Percentiles rank a stretch among this genome's conserved stretches.
phyloP scores from a whole-genome alignment of 2,329 filamentous ascomycete species.

The Didymella lethalis region DNA sequence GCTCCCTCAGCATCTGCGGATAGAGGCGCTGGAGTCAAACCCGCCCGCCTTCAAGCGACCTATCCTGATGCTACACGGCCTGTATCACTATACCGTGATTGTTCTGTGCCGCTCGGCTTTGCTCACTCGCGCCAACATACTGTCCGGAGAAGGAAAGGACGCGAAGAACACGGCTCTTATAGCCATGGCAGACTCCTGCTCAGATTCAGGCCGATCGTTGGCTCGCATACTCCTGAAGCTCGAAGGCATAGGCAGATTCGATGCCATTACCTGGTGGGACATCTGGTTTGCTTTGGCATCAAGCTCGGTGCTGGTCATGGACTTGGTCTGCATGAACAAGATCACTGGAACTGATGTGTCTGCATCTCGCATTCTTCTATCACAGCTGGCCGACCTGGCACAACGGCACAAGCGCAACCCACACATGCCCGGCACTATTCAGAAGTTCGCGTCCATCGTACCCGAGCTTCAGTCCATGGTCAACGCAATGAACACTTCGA shows the following conservation, averaged over 20 bases:
- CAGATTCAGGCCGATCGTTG: constrained; percentile 48
- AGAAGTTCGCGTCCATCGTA: constrained; percentile 49
- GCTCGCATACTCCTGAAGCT: constrained; percentile 49
- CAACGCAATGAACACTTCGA: constrained; percentile 32
- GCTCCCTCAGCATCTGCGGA: constrained; percentile 50
- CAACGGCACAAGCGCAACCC: constrained; percentile 44
- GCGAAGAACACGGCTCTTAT: constrained; percentile 38
- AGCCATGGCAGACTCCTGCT: constrained; percentile 50
- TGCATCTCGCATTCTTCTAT: constrained; percentile 44
- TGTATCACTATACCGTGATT: constrained; percentile 53
- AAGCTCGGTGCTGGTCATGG: constrained; percentile 50
- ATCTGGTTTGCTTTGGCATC: constrained; percentile 52
- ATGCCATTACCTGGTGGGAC: constrained; percentile 54
- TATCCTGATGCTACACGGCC: constrained; percentile 51
- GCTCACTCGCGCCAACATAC: constrained; percentile 47
- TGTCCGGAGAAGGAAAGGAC: constrained; percentile 40
- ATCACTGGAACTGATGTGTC: constrained; percentile 28
- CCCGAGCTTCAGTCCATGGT: constrained; percentile 49
- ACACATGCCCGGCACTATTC: constrained; percentile 50
- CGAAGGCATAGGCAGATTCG: constrained; percentile 49
- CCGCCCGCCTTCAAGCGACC: constrained; percentile 49
- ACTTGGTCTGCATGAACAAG: constrained; percentile 45
- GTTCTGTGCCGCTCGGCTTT: constrained; percentile 52
- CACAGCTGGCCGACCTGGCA: constrained; percentile 47
- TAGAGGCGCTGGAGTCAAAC: constrained; percentile 44